These are phyloP conservation scores for Penicillium sp. DNA, from an alignment of 2,329 filamentous ascomycete genomes.

Conservation along the genomic window DNA sequence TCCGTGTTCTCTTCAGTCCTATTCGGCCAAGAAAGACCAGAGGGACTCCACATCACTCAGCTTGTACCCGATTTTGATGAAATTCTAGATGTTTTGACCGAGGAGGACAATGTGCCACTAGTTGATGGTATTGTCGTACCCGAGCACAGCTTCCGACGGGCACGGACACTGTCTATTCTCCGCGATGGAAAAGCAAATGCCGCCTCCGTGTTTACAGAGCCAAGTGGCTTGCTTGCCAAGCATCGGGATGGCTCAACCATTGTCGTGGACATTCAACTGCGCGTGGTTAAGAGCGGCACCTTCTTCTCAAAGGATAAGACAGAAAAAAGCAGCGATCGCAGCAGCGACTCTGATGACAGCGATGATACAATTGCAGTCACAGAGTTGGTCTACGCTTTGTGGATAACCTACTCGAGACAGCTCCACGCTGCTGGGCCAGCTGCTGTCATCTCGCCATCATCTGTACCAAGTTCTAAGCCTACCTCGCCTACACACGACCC, in stretches of 20 bases:
- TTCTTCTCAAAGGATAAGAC: constrained; percentile 59
- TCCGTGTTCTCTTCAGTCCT: constrained; percentile 89
- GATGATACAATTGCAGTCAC: constrained; percentile 52
- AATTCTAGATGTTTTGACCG: constrained; percentile 74
- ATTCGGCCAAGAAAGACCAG: constrained; percentile 82
- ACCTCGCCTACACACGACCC: constrained; percentile 75
- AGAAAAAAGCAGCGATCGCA: constrained; percentile 63
- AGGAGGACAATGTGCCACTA: constrained; percentile 80
- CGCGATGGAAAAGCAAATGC: constrained; percentile 79
- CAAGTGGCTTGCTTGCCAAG: constrained; percentile 77
- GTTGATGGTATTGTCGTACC: constrained; percentile 95
- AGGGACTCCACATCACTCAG: constrained; percentile 74
- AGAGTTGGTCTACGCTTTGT: constrained; percentile 89
- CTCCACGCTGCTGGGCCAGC: constrained; percentile 71
- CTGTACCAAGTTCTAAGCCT: constrained; percentile 61
- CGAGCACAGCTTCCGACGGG: constrained; percentile 91
- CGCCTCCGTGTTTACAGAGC: constrained; percentile 73
- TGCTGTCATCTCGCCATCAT: constrained; percentile 52
- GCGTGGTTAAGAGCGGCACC: constrained; percentile 87
- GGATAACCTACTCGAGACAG: constrained; percentile 95
- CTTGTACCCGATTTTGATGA: constrained; percentile 85
- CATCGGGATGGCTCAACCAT: constrained; percentile 91
- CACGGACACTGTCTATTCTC: constrained; percentile 77
- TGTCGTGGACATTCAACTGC: constrained; percentile 93
- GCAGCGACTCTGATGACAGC: constrained; percentile 51